Base-by-base conservation (phyloP, 345 rosid species). In the Salix caprea region DNA sequence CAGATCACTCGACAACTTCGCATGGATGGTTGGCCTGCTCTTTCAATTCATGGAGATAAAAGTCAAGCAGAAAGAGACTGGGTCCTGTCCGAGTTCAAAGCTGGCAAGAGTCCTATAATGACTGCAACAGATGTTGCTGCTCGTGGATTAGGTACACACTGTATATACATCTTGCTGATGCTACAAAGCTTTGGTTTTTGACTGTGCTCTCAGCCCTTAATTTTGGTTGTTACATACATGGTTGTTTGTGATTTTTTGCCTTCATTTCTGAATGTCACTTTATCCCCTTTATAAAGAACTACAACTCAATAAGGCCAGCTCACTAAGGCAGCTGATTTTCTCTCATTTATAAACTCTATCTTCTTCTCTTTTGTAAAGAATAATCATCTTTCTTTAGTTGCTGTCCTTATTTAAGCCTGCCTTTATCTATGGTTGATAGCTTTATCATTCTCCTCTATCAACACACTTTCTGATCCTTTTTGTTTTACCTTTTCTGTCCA, bases 101-200 rank as follows among this genome's bases (percentile, higher is more conserved):
- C 97, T 69, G 99, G 99, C 74, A 96, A 94, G 79, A 94, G 97
- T 80, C 99, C 98, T 60, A 94, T 96, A 87, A 96, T 96, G 99
- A 92, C 98, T 66, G 99, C 99, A 71, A 96, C 99, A n/a, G 99
- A 96, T 76, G 99, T 96, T 12, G 99, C 98, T 62, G 99, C 99
- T 80, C 98, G 99, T 82, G 99, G 99, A 74, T 81, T 96, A 90
- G 99, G 99, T 96, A 86, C 50, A 40, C 46, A 10, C 46, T 72
- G 56, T 34, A 48, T 36, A 16, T 39, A 46, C 14, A 6, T 60
- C 23, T 36, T 75, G 28, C 2, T 18, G n/a, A 14, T 19, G 40
- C 15, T 23, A 52, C 48, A 16, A 21, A 30, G 58, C 48, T 52
- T 44, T 50, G 8, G 21, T 60, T 48, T 39, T 78, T 46, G 26